A percentile compares a stretch with the other conserved stretches of the same genome.
These are phyloP conservation scores for Saccharomycopsis babjevae DNA, from an alignment of 805 yeast genomes.

Conservation along the genomic window DNA sequence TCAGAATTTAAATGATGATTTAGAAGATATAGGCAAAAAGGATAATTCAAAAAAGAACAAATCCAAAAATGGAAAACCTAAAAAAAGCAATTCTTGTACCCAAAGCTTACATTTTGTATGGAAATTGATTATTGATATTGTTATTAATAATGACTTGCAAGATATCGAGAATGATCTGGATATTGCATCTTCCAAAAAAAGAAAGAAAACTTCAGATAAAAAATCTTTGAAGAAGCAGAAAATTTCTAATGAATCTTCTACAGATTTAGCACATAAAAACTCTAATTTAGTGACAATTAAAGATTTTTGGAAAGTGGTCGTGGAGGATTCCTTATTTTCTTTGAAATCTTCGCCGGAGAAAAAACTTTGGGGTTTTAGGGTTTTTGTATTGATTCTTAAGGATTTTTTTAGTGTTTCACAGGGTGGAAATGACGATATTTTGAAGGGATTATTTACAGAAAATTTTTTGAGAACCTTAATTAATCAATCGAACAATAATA, in stretches of 20 bases:
- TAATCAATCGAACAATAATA: conserved; percentile 61
- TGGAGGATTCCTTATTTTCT: conserved; percentile 75
- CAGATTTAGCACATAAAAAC: conserved; percentile 9
- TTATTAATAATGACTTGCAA: conserved; percentile 20
- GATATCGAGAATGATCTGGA: not conserved
- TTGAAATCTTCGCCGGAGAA: conserved; percentile 74
- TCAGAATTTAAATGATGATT: conserved; percentile 29
- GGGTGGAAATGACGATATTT: not conserved
- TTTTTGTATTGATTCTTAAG: conserved; percentile 42
- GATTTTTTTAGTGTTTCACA: conserved; percentile 20
- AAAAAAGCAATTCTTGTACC: conserved; percentile 55
- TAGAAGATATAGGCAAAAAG: conserved; percentile 26
- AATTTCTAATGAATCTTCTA: conserved; percentile 19
- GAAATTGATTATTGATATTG: conserved; percentile 44
- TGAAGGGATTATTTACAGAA: conserved; percentile 37
- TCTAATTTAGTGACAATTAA: conserved; percentile 28
- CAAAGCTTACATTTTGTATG: conserved; percentile 72
- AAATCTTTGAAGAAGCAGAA: conserved; percentile 21
- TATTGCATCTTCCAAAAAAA: conserved; percentile 29
- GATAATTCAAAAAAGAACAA: conserved; percentile 16
- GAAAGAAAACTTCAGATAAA: conserved; percentile 28
- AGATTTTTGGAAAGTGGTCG: conserved; percentile 71
- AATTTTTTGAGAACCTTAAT: conserved; percentile 65
- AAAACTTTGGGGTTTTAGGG: conserved; percentile 76
- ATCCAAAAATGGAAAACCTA: conserved; percentile 29